Evolutionary conservation across 208 protist species (phyloP).

Genomic region (Sergeia podlipaevii): DNA sequence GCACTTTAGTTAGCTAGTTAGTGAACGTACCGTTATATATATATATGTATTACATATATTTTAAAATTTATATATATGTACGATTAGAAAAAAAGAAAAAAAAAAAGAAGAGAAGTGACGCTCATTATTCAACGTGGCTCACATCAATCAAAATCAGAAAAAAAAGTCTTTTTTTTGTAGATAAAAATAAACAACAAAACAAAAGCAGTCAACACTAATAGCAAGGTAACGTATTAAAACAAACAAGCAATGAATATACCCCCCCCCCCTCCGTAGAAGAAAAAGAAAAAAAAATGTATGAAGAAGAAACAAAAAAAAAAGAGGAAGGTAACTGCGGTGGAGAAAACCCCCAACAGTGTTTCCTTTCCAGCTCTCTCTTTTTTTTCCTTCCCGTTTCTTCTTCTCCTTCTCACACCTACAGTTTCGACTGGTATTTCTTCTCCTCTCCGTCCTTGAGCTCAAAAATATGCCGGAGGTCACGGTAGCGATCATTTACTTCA

Average conservation of each 20-base stretch:
- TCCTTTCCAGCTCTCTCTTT: conserved; percentile 3
- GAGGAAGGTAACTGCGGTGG: not conserved
- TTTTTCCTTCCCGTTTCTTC: not conserved
- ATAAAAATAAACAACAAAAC: not conserved
- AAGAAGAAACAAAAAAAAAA: conserved; percentile 12
- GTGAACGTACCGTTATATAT: too few relatives aligned
- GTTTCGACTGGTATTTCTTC: conserved; percentile 44
- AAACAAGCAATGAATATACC: too few relatives aligned
- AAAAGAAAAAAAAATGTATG: conserved; percentile 13
- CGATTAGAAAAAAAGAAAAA: conserved; percentile 12
- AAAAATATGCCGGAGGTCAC: conserved; percentile 79
- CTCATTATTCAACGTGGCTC: too few relatives aligned
- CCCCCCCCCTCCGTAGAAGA: too few relatives aligned
- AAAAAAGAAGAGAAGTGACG: conserved; percentile 4
- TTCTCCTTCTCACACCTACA: conserved; percentile 19
- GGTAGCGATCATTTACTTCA: conserved; percentile 88
- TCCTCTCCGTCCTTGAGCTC: conserved; percentile 61
- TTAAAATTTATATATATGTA: not conserved
- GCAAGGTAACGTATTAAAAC: too few relatives aligned
- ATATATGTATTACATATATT: not conserved
- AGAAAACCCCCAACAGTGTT: not conserved
- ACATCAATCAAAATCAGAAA: too few relatives aligned
- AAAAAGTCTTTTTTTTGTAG: not conserved
- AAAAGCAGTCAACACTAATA: too few relatives aligned
- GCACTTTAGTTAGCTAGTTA: too few relatives aligned